Percentiles rank a stretch among this genome's conserved stretches.
phyloP scores from a whole-genome alignment of 306 rosid genomes.

The Crotalaria pallida region DNA sequence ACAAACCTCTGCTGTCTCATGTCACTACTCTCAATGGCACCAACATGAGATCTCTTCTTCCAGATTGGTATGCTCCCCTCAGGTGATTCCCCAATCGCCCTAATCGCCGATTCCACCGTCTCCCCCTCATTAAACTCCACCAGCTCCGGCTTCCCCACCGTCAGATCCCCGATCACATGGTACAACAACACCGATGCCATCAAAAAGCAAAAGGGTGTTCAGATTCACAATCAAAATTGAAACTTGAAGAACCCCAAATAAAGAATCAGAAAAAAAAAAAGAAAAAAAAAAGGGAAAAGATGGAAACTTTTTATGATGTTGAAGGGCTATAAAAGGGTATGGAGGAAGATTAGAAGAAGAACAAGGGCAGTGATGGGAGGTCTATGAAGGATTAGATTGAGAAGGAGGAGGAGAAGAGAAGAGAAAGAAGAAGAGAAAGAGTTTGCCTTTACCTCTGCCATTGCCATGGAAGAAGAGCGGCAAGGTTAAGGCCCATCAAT shows the following conservation, averaged over 20 bases:
- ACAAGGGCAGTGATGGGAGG: conserved; percentile 67
- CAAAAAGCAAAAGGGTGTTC: conserved; percentile 16
- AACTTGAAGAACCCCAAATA: neutral
- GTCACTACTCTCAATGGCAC: conserved; percentile 58
- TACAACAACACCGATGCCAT: conserved; percentile 96
- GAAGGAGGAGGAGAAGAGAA: conserved; percentile 32
- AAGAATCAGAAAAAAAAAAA: neutral
- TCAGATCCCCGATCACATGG: conserved; percentile 95
- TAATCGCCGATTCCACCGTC: conserved; percentile 74
- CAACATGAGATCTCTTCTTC: conserved; percentile 60
- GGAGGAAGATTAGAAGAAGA: conserved; percentile 89
- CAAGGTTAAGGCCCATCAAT: conserved; percentile 64
- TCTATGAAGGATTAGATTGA: conserved; percentile 41
- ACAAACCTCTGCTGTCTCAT: conserved; percentile 88
- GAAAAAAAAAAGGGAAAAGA: neutral
- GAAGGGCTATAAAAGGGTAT: conserved; percentile 64
- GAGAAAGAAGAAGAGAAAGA: conserved; percentile 23
- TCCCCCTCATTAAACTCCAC: conserved; percentile 78
- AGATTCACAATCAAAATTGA: neutral
- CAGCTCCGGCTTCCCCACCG: conserved; percentile 97
- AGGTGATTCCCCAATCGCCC: conserved; percentile 75
- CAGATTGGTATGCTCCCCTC: conserved; percentile 84
- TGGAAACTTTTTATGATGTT: neutral
- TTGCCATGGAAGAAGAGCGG: conserved; percentile 48
- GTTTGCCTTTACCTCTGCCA: neutral